Base-by-base conservation (phyloP, 2,329 filamentous ascomycete genomes). In the Cordyceps farinosa region DNA sequence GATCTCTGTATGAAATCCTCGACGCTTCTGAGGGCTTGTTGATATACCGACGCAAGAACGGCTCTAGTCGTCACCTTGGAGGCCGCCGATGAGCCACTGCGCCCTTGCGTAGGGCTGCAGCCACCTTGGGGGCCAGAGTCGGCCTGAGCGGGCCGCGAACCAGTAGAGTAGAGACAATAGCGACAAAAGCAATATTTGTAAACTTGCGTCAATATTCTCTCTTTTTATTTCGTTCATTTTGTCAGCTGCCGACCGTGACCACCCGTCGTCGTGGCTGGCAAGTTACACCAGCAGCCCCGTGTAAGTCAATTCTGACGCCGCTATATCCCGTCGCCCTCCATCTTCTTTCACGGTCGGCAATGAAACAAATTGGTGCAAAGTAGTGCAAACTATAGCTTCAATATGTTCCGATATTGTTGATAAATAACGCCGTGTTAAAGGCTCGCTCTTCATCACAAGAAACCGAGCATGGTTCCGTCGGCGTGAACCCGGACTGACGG, bases 31-130 rank as follows among this genome's bases (percentile, higher is more conserved):
- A 72, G 64, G 30, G 54, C 65, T 22, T 22, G 22, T 22, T 22
- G 22, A 64, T 71, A 72, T 72, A 64, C 69, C 65, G 34, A 76
- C 69, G 66, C 67, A 74, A 1, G 74, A 73, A 3, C 73, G 73
- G 29, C 72, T 67, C 73, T 74, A 75, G 44, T 73, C 74, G 32
- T 65, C 59, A 40, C 52, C 65, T 38, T 66, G 64, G 27, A 74
- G 30, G 48, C 70, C 71, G 3, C 66, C 70, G 66, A 73, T 73
- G 54, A 73, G 69, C 70, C 72, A 73, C 42, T 59, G 22, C 68
- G 68, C 36, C 67, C 69, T 45, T 62, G 58, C 2, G 67, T 67
- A 13, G 66, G 61, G 47, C 61, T 56, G 64, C 69, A 70, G 67
- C 22, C 67, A 11, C 67, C 69, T 54, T 66, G 58, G 32, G 66